Conservation (phyloP, 2,329 filamentous ascomycete genomes). For the Claviceps arundinis region DNA sequence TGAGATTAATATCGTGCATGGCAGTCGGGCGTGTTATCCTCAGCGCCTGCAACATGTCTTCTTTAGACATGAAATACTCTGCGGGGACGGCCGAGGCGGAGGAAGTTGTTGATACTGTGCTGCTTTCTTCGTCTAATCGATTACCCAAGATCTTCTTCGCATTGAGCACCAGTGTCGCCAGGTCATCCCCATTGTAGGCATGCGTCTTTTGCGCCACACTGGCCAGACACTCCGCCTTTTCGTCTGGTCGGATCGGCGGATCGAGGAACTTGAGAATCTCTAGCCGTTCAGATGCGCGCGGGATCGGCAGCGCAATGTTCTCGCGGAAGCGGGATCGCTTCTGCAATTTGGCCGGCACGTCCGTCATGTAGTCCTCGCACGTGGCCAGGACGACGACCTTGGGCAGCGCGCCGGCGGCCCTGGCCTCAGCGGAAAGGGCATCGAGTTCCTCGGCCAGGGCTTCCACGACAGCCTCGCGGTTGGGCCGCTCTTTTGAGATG, state of each 20-base stretch:
- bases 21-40: conserved; percentile 63
- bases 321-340: conserved; percentile 49
- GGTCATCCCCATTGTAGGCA: conserved; percentile 71
- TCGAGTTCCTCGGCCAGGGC: conserved; percentile 43
- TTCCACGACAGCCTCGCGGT: conserved; percentile 36
- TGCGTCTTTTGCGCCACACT: conserved; percentile 64
- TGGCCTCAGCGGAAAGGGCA: conserved; percentile 29
- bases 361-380: conserved; percentile 54
- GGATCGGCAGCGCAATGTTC: conserved; percentile 64
- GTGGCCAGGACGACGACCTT: conserved; percentile 63
- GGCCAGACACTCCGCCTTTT: conserved; percentile 38
- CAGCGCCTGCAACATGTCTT: conserved; percentile 54
- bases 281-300: conserved; percentile 54
- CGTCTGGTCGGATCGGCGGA: conserved; percentile 31
- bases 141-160: conserved; percentile 16
- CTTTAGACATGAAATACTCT: conserved; percentile 18
- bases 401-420: conserved; percentile 25
- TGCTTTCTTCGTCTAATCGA: conserved; percentile 12
- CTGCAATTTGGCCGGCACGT: conserved; percentile 58
- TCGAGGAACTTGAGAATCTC: conserved; percentile 57
- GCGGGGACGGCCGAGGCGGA: not conserved
- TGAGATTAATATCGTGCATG: conserved; percentile 79
- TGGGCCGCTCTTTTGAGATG: conserved; percentile 44
- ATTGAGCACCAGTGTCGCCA: conserved; percentile 45
- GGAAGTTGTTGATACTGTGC: not conserved